Conservation (phyloP, 768 basidiomycete genomes). For the Auriculariales sp. region DNA sequence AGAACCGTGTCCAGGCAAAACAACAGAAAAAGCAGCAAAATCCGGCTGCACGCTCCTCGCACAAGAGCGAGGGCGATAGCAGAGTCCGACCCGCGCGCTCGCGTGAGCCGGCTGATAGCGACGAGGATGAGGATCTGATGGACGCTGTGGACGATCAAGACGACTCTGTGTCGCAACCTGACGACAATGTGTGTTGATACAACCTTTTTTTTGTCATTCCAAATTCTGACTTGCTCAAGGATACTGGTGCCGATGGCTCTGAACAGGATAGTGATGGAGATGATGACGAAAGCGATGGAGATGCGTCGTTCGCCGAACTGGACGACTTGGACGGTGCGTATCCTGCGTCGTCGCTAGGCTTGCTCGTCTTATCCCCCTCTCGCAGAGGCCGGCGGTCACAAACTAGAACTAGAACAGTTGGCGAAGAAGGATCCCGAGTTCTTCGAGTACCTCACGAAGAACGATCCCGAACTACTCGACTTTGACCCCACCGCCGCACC, state of each 20-base stretch:
- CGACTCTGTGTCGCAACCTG: constrained; percentile 3
- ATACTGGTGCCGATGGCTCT: constrained; percentile 7
- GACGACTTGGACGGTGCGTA: constrained; percentile 58
- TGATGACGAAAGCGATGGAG: constrained; percentile 31
- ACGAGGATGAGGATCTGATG: constrained; percentile 26
- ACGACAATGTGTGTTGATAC: background rate
- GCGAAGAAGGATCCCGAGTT: constrained; percentile 98
- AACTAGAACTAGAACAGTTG: constrained; percentile 71
- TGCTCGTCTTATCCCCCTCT: background rate
- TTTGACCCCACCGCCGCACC: constrained; percentile 40
- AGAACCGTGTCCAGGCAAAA: constrained; percentile 59
- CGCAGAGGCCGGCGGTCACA: constrained; percentile 57
- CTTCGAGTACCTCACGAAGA: constrained; percentile 93
- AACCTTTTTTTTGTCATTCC: background rate
- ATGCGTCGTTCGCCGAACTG: constrained; percentile 58
- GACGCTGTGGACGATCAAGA: constrained; percentile 27
- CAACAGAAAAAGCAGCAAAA: constrained; percentile 46
- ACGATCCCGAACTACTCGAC: constrained; percentile 80
- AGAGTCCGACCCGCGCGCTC: constrained; percentile 13
- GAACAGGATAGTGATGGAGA: constrained; percentile 9
- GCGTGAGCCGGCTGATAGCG: constrained; percentile 19
- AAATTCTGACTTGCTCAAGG: background rate
- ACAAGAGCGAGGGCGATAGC: constrained; percentile 23
- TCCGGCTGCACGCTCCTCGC: constrained; percentile 18
- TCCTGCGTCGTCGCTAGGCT: background rate